A percentile compares a stretch with the other conserved stretches of the same genome.
These are phyloP conservation scores for Jackrogersella minutella DNA, from an alignment of 495 filamentous ascomycete genomes.

Conservation along the genomic window DNA sequence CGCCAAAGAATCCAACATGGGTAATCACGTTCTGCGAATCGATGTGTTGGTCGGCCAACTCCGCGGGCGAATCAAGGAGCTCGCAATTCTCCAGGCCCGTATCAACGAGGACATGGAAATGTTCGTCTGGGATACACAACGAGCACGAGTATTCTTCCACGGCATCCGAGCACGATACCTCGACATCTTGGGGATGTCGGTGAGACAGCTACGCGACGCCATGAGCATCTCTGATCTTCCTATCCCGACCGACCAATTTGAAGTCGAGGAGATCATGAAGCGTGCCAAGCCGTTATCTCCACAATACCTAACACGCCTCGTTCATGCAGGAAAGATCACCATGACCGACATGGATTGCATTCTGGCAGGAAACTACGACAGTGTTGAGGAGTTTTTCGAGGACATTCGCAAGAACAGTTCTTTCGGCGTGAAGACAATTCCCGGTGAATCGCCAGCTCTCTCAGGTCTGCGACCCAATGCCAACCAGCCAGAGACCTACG, in stretches of 20 bases:
- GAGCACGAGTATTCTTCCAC: background rate
- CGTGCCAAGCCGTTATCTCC: slow-evolving; percentile 10
- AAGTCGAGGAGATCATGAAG: slow-evolving; percentile 18
- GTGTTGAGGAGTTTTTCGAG: slow-evolving; percentile 17
- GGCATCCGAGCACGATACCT: slow-evolving; percentile 5
- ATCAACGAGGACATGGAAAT: background rate
- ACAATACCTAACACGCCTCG: slow-evolving; percentile 9
- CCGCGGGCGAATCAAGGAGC: background rate
- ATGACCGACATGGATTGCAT: slow-evolving; percentile 18
- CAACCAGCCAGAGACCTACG: slow-evolving; percentile 1
- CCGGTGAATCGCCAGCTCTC: background rate
- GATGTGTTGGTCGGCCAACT: background rate
- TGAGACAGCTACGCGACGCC: slow-evolving; percentile 1
- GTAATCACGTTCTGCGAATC: background rate
- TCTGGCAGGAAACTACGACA: slow-evolving; percentile 8
- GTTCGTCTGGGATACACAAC: background rate
- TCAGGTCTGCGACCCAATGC: background rate
- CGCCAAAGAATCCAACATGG: background rate
- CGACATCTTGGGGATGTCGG: slow-evolving; percentile 2
- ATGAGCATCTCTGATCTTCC: background rate
- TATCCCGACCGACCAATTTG: background rate
- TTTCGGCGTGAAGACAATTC: background rate
- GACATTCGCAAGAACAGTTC: background rate
- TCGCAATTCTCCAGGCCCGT: background rate
- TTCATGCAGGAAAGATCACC: background rate